A percentile compares a stretch with the other conserved stretches of the same genome.
Evolutionary conservation across 306 rosid species (phyloP).

Genomic region (Betula pendula): DNA sequence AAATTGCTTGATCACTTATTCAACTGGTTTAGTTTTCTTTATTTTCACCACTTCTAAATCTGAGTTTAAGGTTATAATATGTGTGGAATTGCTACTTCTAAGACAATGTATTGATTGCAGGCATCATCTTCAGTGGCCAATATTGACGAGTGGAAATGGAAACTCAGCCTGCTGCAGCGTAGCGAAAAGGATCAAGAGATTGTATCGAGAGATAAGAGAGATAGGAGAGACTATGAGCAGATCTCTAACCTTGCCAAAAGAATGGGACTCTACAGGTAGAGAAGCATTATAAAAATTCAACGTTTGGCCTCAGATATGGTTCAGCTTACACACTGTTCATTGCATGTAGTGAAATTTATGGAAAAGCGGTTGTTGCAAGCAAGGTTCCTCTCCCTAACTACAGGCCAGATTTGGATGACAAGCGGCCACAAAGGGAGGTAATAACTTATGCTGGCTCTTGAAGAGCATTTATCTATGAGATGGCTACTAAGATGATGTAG

Average conservation of each 20-base stretch:
- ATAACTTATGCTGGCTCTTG: constrained; percentile 15
- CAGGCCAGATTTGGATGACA: constrained; percentile 98
- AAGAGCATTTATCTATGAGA: constrained; percentile 16
- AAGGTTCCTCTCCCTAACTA: constrained; percentile 96
- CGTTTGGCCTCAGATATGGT: constrained; percentile 2
- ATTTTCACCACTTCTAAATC: background rate
- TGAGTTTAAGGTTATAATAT: background rate
- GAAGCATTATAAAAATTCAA: constrained; percentile 6
- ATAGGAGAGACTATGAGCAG: constrained; percentile 94
- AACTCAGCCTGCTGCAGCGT: constrained; percentile 81
- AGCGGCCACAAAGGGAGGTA: constrained; percentile 98
- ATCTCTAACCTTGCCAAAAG: constrained; percentile 88
- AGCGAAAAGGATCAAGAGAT: constrained; percentile 88
- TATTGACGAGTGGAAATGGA: constrained; percentile 99
- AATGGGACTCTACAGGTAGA: constrained; percentile 84
- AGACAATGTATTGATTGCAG: constrained; percentile 40
- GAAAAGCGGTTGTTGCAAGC: constrained; percentile 95
- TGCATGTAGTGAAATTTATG: constrained; percentile 65
- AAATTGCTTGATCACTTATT: background rate
- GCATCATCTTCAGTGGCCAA: constrained; percentile 91
- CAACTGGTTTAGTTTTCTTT: background rate
- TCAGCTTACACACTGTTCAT: constrained; percentile 18
- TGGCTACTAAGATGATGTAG: too few relatives aligned
- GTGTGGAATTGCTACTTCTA: constrained; percentile 16
- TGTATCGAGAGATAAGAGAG: constrained; percentile 80